These are phyloP conservation scores for Musa beccarii DNA, from an alignment of 176 grass and related monocot genomes.

Conservation along the genomic window DNA sequence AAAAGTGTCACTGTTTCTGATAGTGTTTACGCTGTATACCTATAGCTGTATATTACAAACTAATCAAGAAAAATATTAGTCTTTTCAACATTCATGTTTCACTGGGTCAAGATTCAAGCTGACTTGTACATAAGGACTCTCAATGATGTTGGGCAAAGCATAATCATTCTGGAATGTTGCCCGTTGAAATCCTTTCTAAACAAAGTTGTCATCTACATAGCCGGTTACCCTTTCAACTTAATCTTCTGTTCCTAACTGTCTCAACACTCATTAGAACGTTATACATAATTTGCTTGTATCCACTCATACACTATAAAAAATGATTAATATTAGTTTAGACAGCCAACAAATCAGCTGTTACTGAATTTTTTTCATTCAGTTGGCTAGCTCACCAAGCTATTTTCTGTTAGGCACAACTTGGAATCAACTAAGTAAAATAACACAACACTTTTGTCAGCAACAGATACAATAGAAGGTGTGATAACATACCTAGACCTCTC, in stretches of 20 bases:
- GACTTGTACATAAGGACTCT: neutral
- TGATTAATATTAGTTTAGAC: neutral
- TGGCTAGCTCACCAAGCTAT: neutral
- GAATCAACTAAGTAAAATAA: neutral
- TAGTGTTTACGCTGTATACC: too few species aligned
- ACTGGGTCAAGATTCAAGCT: too few species aligned
- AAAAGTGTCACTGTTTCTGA: too few species aligned
- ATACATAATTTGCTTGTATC: neutral
- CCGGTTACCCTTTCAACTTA: neutral
- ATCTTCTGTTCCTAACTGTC: neutral
- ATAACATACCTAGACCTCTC: constrained; percentile 76
- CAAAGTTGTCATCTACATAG: neutral
- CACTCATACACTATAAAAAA: neutral
- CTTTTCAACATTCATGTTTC: too few species aligned
- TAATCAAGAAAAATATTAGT: too few species aligned
- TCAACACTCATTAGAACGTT: neutral
- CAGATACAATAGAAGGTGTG: neutral
- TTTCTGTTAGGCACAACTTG: neutral
- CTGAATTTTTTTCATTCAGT: neutral
- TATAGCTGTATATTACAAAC: too few species aligned
- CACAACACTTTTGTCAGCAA: neutral
- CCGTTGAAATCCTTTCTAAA: neutral
- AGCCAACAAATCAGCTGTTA: neutral
- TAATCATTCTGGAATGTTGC: neutral
- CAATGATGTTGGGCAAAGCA: neutral